Evolutionary conservation across 257 asterid species (phyloP), one percentile per base, ranked within the genome.

Genomic region (Euphrasia confusa): DNA sequence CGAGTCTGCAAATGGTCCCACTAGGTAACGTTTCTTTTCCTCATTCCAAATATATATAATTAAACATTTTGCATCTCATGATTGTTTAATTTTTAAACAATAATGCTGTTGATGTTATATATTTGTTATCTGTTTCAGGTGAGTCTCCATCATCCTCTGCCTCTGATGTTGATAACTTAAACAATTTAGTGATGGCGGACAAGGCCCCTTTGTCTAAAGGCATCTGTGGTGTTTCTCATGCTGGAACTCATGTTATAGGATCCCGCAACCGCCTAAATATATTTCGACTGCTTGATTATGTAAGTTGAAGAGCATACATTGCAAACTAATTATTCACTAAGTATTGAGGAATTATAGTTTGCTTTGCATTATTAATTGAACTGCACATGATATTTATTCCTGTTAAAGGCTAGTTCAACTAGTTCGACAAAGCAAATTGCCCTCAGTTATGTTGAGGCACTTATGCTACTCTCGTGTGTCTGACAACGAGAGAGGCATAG

Each of bases 61-160:
- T 27, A 18, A 49, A 48, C 54, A 44, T 65, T 60, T 52, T 44
- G 35, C 15, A 44, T 53, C 11, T 60, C 63, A n/a, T 45, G 55
- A 17, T 60, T 14, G 17, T 35, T 64, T 57, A 35, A 47, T 21
- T 58, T 57, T 45, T 60, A 67, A 50, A 21, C 17, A 54, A 68
- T 52, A 58, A 50, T 61, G 69, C 55, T 61, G 60, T 61, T 69
- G 68, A 64, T 44, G 57, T 57, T 61, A 28, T 17, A 28, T 17
- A 72, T 72, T 55, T 72, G 61, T 57, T 60, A n/a, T 81, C 58
- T 70, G 26, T 69, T 50, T 71, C 74, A 92, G 97, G 93, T 58
- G 97, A 92, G 80, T 92, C 97, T 73, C 97, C 97, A 39, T 89
- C 94, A 66, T 92, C 96, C 61, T 92, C 97, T 68, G 97, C 91